Base-by-base conservation (phyloP, 345 rosid species). In the Erysimum cheiranthoides region DNA sequence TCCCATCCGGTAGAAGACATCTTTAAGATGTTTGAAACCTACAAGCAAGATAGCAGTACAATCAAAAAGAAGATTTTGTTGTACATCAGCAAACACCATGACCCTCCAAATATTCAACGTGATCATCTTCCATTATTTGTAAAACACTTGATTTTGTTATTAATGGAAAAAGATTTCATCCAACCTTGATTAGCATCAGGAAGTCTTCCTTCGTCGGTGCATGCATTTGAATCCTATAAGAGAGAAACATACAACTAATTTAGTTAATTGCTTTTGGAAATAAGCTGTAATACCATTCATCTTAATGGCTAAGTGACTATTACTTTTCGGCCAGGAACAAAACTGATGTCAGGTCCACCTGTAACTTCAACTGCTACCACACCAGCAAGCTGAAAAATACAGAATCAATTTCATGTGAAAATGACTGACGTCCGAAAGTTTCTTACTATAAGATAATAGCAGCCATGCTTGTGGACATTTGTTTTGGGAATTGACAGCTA, bases 341-440 rank as follows among this genome's bases (percentile, higher is more conserved):
- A 91, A 57, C 84, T 85, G 53, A 93, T 61, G 36, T 90, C 79
- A 39, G 97, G 97, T 62, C 97, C 96, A 71, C 98, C 97, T 58
- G 98, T 90, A 65, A 93, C 84, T 83, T 93, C 98, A 30, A 91
- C 93, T 3, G 98, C 97, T 79, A 93, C 93, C 69, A 88, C 96
- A 60, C 97, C 97, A 0, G 96, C 96, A 81, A 93, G 90, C 98
- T 91, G 83, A 56, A 78, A 46, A 64, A 14, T 34, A 64, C 38
- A 17, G 34, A 71, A 49, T 6, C 46, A 39, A 46, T 9, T 18
- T 60, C n/a, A 35, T 25, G 11, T 10, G 30, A 47, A 39, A 49
- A 36, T 12, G 10, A 47, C 5, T 28, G 6, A 65, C 35, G n/a
- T 52, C 42, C 59, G 13, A 67, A 50, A 21, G 3, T 39, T 39